Percentiles rank a stretch among this genome's conserved stretches.
Evolutionary conservation across 192 early-diverging fungal species (phyloP).

Genomic region (Mortierella claussenii): DNA sequence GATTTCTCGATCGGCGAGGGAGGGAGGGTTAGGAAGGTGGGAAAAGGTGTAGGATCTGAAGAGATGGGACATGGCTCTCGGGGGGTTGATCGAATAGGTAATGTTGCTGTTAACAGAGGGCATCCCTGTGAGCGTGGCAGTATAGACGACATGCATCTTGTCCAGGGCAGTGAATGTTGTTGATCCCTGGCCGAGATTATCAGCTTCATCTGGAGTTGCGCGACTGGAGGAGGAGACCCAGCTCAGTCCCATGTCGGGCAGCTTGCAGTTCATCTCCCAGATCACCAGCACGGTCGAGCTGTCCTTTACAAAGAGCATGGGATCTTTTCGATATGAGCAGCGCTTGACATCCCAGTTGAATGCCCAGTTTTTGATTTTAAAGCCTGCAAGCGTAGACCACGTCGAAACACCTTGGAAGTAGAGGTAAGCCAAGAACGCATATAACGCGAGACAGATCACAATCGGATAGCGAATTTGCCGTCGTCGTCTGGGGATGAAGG

Average conservation of each 20-base stretch:
- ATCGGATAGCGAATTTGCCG: constrained; percentile 45
- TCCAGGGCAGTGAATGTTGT: constrained; percentile 22
- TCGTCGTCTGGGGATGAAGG: constrained; percentile 31
- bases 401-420: constrained; percentile 37
- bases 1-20: constrained; percentile 54
- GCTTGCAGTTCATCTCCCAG: constrained; percentile 67
- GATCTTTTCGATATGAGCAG: constrained; percentile 66
- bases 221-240: constrained; percentile 37
- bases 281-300: constrained; percentile 58
- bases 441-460: constrained; percentile 16
- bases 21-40: constrained; percentile 50
- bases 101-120: constrained; percentile 32
- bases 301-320: constrained; percentile 63
- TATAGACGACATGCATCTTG: constrained; percentile 29
- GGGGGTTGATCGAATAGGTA: constrained; percentile 32
- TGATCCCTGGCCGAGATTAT: not conserved
- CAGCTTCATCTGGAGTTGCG: not conserved
- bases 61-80: constrained; percentile 24
- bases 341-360: constrained; percentile 57
- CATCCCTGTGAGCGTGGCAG: constrained; percentile 46
- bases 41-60: constrained; percentile 44
- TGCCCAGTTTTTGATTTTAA: constrained; percentile 59
- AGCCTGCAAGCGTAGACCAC: constrained; percentile 25
- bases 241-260: constrained; percentile 55
- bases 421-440: constrained; percentile 20